These are phyloP conservation scores for Areca catechu DNA, from an alignment of 176 grass and related monocot species.

Conservation along the genomic window DNA sequence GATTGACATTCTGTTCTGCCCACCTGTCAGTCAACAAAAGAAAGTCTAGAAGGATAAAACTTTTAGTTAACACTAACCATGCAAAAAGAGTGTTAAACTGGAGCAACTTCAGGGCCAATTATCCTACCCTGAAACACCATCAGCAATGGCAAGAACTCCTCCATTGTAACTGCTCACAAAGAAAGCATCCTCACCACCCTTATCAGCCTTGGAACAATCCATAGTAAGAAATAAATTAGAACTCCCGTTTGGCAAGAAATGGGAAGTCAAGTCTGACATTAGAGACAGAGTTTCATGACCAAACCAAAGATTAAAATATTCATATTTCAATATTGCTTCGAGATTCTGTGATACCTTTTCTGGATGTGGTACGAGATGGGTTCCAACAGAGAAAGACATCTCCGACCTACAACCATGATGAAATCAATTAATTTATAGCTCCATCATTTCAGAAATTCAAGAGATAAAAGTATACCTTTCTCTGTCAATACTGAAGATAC, in stretches of 20 bases:
- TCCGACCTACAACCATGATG: constrained; percentile 34
- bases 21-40: constrained; percentile 82
- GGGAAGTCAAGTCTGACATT: too few species aligned
- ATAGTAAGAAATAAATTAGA: too few species aligned
- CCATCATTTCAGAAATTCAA: too few species aligned
- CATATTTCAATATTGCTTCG: not conserved
- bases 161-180: constrained; percentile 37
- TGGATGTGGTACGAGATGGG: constrained; percentile 58
- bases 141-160: constrained; percentile 80
- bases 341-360: constrained; percentile 40
- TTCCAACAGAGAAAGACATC: constrained; percentile 47
- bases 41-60: constrained; percentile 72
- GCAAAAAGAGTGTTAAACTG: not conserved
- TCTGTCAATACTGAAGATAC: too few species aligned
- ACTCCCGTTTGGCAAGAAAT: too few species aligned
- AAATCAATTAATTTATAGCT: too few species aligned
- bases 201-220: constrained; percentile 35
- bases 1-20: constrained; percentile 83
- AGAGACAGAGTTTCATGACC: not conserved
- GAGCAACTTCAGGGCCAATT: constrained; percentile 6
- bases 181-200: constrained; percentile 82
- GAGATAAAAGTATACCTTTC: too few species aligned
- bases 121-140: constrained; percentile 82
- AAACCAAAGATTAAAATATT: not conserved
- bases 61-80: constrained; percentile 40